Percentiles rank a stretch among this genome's conserved stretches.
Conservation (phyloP, 2,329 filamentous ascomycete species). For the Periconia sp. region DNA sequence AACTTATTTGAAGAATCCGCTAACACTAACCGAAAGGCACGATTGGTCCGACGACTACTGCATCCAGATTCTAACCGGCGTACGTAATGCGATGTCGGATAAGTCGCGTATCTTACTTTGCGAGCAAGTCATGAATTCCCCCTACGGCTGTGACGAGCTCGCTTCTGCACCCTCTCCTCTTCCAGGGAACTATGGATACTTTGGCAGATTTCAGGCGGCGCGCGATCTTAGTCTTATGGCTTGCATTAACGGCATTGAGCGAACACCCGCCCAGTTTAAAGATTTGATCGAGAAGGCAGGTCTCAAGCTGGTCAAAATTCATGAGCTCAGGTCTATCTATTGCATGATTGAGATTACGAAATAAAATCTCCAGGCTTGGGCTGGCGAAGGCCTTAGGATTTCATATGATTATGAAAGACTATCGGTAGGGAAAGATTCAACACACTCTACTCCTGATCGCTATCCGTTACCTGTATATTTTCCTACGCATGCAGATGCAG, state of each 20-base stretch:
- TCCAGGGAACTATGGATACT: conserved; percentile 40
- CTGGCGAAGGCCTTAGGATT: too few species aligned
- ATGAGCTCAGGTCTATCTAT: background rate
- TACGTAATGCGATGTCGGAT: background rate
- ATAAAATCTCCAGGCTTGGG: background rate
- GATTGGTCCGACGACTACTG: conserved; percentile 43
- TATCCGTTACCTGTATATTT: too few species aligned
- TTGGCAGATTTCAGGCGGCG: conserved; percentile 33
- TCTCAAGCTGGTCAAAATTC: conserved; percentile 31
- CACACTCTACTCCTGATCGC: too few species aligned
- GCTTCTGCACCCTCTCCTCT: conserved; percentile 30
- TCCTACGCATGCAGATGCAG: too few species aligned
- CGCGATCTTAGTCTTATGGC: conserved; percentile 40
- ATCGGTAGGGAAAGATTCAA: too few species aligned
- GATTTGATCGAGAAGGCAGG: conserved; percentile 30
- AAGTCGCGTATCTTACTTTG: conserved; percentile 5
- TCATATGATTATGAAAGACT: too few species aligned
- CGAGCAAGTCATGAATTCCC: conserved; percentile 44
- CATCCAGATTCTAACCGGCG: conserved; percentile 25
- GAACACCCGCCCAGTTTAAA: conserved; percentile 35
- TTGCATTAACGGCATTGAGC: conserved; percentile 42
- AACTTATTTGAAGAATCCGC: conserved; percentile 5
- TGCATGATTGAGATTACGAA: background rate
- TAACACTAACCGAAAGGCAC: conserved; percentile 14
- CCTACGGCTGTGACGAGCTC: conserved; percentile 29